A percentile compares a stretch with the other conserved stretches of the same genome.
Conservation (phyloP, 106 monocot species). For the Ottelia alismoides region DNA sequence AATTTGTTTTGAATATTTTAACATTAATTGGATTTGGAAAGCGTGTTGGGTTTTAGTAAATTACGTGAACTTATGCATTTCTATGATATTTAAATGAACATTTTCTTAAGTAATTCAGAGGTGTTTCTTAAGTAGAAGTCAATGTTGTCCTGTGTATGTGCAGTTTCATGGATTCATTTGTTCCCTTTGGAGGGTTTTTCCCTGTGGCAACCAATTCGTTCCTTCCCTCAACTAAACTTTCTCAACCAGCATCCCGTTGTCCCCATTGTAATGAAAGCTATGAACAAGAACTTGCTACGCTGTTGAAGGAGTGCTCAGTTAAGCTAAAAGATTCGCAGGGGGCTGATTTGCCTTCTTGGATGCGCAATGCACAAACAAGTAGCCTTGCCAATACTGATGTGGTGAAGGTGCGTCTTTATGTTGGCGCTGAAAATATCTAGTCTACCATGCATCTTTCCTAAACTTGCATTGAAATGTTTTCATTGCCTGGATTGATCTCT, state of each 20-base stretch:
- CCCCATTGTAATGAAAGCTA: conserved; percentile 46
- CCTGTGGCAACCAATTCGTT: conserved; percentile 10
- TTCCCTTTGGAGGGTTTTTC: conserved; percentile 15
- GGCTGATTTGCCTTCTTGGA: conserved; percentile 34
- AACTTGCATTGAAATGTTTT: background rate
- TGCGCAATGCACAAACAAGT: conserved; percentile 18
- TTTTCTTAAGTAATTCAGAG: no score
- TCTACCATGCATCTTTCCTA: background rate
- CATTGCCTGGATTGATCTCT: background rate
- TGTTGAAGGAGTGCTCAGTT: conserved; percentile 31
- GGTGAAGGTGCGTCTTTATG: conserved; percentile 23
- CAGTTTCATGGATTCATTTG: conserved; percentile 20
- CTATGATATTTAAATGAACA: no score
- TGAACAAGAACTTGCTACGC: conserved; percentile 52
- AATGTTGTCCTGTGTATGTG: no score
- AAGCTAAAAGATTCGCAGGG: conserved; percentile 14
- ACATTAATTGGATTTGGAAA: no score
- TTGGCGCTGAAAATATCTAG: background rate
- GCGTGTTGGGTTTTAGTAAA: no score
- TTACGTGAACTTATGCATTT: no score
- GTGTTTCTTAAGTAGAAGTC: no score
- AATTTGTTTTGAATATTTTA: no score
- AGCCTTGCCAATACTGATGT: conserved; percentile 18
- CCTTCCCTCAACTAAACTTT: conserved; percentile 19
- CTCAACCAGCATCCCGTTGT: conserved; percentile 27